phyloP scores from a whole-genome alignment of 768 basidiomycete species.

The Rhodotorula diobovata region DNA sequence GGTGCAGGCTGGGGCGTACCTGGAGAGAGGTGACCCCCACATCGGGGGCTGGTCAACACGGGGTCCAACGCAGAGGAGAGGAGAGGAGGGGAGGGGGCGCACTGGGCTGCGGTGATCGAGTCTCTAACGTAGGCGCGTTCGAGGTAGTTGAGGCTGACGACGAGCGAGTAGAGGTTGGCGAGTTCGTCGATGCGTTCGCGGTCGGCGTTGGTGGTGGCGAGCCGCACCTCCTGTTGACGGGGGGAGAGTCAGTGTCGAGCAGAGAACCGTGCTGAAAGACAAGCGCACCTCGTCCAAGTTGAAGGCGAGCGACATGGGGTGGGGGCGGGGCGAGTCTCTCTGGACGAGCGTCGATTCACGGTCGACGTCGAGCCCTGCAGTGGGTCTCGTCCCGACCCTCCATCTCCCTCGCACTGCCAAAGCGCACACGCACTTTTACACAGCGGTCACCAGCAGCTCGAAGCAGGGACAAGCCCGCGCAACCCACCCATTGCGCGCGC shows the following conservation, averaged over 20 bases:
- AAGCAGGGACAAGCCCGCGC: too few species aligned
- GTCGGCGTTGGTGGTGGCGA: constrained; percentile 81
- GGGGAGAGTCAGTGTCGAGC: too few species aligned
- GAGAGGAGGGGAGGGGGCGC: constrained; percentile 48
- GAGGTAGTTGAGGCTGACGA: constrained; percentile 86
- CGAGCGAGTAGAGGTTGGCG: constrained; percentile 84
- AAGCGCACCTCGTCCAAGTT: background rate
- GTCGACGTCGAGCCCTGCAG: too few species aligned
- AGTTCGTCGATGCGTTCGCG: constrained; percentile 81
- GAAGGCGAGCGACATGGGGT: background rate
- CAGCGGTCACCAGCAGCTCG: too few species aligned
- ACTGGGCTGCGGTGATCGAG: constrained; percentile 85
- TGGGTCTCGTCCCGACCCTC: too few species aligned
- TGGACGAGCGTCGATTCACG: too few species aligned
- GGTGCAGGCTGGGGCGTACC: constrained; percentile 95
- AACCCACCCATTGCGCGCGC: too few species aligned
- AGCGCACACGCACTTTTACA: too few species aligned
- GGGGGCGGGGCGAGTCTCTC: too few species aligned
- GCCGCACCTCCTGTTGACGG: constrained; percentile 61
- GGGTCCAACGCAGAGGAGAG: background rate
- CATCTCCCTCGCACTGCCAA: too few species aligned
- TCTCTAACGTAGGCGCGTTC: constrained; percentile 94
- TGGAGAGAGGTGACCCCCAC: constrained; percentile 47
- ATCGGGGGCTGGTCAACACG: constrained; percentile 37
- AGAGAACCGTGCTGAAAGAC: background rate